Conservation (phyloP, 2,329 filamentous ascomycete genomes). For the Botryotinia narcissicola region DNA sequence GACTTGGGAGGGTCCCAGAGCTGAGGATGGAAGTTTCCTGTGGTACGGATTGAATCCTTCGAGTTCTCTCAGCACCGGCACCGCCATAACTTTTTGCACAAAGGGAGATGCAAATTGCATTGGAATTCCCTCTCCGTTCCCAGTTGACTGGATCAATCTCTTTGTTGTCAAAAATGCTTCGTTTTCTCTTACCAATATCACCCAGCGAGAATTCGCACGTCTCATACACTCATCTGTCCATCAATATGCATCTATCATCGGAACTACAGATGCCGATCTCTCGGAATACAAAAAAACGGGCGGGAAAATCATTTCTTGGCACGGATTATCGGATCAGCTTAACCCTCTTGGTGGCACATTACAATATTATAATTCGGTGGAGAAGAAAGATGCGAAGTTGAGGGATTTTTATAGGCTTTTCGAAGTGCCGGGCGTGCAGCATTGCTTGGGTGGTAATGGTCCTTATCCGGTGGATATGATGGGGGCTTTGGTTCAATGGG, state of each 20-base stretch:
- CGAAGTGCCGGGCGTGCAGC: constrained; percentile 36
- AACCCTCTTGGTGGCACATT: too few species aligned
- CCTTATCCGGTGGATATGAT: constrained; percentile 30
- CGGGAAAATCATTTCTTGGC: constrained; percentile 26
- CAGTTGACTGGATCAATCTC: constrained; percentile 38
- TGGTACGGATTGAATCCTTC: not conserved
- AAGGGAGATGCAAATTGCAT: not conserved
- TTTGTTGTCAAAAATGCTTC: constrained; percentile 39
- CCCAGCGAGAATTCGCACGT: not conserved
- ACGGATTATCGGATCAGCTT: constrained; percentile 25
- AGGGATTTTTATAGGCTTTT: constrained; percentile 40
- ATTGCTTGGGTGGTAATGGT: constrained; percentile 37
- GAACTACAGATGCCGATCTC: constrained; percentile 25
- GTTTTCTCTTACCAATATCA: constrained; percentile 23
- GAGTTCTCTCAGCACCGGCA: not conserved
- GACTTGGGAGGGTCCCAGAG: not conserved
- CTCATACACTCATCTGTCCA: constrained; percentile 14
- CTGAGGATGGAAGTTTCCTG: not conserved
- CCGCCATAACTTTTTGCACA: not conserved
- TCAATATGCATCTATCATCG: constrained; percentile 23
- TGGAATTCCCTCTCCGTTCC: constrained; percentile 36
- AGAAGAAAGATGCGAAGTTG: too few species aligned
- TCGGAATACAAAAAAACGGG: constrained; percentile 20
- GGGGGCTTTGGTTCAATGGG: constrained; percentile 35
- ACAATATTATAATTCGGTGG: too few species aligned